A percentile compares a stretch with the other conserved stretches of the same genome.
Evolutionary conservation across 805 yeast species (phyloP).

Genomic region (Hanseniaspora clermontiae): DNA sequence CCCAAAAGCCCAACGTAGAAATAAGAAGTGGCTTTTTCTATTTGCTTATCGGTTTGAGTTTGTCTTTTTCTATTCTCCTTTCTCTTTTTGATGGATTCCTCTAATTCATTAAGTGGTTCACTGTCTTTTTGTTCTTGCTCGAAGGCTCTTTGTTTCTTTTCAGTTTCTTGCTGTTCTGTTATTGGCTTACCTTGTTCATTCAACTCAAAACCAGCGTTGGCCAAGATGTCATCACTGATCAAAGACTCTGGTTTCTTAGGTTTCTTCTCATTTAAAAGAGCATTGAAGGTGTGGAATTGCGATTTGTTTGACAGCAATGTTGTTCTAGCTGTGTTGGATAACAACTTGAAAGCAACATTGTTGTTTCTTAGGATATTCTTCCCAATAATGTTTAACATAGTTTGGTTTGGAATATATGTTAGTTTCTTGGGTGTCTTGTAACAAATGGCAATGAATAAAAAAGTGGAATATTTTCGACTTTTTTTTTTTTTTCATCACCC

Average conservation of each 20-base stretch:
- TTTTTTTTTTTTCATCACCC: neutral
- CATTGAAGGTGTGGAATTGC: constrained; percentile 14
- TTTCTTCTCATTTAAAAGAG: neutral
- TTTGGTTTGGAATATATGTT: neutral
- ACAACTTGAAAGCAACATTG: neutral
- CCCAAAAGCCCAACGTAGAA: constrained; percentile 48
- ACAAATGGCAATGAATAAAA: neutral
- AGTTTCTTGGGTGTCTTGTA: too few species aligned
- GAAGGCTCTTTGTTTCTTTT: constrained; percentile 15
- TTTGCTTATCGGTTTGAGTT: constrained; percentile 65
- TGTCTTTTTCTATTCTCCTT: constrained; percentile 41
- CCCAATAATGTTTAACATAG: neutral
- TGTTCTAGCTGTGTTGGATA: neutral
- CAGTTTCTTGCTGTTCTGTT: constrained; percentile 13
- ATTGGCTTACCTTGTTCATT: constrained; percentile 26
- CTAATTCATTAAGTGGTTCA: constrained; percentile 16
- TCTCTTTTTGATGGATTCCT: constrained; percentile 15
- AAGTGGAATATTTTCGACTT: neutral
- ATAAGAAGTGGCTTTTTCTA: constrained; percentile 69
- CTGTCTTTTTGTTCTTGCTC: constrained; percentile 16
- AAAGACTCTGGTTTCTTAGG: constrained; percentile 35
- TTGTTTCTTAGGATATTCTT: neutral
- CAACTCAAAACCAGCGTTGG: constrained; percentile 70
- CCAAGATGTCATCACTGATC: constrained; percentile 67
- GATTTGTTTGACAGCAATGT: neutral